Evolutionary conservation across 331 rosid species (phyloP), one percentile per base, ranked within the genome.

Genomic region (Malus hybrid): DNA sequence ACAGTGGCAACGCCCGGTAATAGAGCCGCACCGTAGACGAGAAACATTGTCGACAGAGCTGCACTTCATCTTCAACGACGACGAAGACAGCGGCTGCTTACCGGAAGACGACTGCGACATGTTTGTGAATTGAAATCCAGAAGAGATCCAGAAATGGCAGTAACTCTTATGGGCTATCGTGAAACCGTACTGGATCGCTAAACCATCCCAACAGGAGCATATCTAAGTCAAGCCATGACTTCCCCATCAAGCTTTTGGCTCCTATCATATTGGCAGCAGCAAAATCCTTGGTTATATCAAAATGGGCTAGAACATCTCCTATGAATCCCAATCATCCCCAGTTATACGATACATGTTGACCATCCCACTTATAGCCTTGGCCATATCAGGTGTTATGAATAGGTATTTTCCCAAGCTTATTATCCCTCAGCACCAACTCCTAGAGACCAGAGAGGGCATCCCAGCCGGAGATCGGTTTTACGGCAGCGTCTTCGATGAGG

Each of bases 171-270:
- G n/a, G n/a, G n/a, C n/a, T n/a, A n/a, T n/a, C n/a, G n/a, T n/a
- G n/a, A n/a, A n/a, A n/a, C n/a, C n/a, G n/a, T n/a, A n/a, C 99
- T 83, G 86, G 79, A 80, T 85, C 87, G 50, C 93, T 90, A 73
- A 95, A 89, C 96, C 93, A 89, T 78, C 99, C 99, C 42, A 92
- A 74, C 20, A 97, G 99, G 32, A 95, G 91, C 99, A 95, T 95
- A 79, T 95, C 99, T 86, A 92, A 81, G 84, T 95, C 97, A 65
- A 97, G 99, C 99, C 99, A 95, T 36, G 99, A 95, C 63, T 76
- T 87, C 70, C 99, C 99, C 57, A 79, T 78, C 79, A 95, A 78
- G 68, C 97, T 92, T 16, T 82, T 74, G 71, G 81, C 85, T 66
- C 97, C 99, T 29, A 88, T 87, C 99, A 92, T 75, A 66, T 86